Evolutionary conservation across 106 monocot species (phyloP), one percentile per base, ranked within the genome.

Genomic region (Platanthera guangdongensis): DNA sequence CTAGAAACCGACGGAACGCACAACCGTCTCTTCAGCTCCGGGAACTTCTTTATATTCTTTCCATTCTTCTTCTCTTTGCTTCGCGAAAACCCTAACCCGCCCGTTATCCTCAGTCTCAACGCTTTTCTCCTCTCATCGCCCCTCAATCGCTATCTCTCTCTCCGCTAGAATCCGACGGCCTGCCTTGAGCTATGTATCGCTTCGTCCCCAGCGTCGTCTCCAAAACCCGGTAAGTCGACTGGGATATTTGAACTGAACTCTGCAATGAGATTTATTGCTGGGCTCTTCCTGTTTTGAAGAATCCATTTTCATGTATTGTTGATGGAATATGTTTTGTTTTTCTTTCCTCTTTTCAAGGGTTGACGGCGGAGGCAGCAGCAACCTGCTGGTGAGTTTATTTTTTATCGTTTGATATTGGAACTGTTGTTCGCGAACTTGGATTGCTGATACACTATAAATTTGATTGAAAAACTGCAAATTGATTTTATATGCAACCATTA

Each of bases 101-200:
- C 6, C 47, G 18, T 39, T 39, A 39, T 39, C 39, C 39, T 39
- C 39, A 39, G 39, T 39, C 32, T 47, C 15, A 15, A 15, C 70
- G 6, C 70, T 0, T n/a, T 70, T 7, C 12, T 5, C 47, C 47
- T 1, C 70, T 70, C 47, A 2, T 48, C n/a, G 7, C 16, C 8
- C 15, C 51, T 72, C 50, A 39, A 39, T 39, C 39, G 3, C 39
- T 11, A 12, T 11, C 13, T 67, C 32, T 67, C 70, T 46, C 70
- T 48, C 15, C 8, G 15, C 6, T 18, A 39, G 2, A 39, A 39
- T 39, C 39, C 39, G 3, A 39, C 39, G 39, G 39, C 39, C 39
- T 39, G 39, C 39, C 39, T 39, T 39, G 39, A 45, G 53, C 76
- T 53, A 86, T 86, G 85, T 74, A 86, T 67, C 82, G 85, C 3